Conservation (phyloP, 257 asterid genomes). For the Oldenlandia corymbosa region DNA sequence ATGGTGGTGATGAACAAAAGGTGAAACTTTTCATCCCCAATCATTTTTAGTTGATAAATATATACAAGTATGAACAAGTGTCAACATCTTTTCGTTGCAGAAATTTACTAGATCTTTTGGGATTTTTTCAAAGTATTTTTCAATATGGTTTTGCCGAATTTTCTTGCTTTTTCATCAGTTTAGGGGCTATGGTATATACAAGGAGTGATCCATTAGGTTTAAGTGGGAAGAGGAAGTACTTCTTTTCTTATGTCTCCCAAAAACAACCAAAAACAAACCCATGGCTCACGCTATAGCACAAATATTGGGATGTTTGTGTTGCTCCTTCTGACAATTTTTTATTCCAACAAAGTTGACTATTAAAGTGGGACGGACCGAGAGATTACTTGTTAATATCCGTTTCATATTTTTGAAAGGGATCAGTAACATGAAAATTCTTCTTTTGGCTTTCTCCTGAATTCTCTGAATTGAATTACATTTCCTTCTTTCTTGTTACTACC, state of each 20-base stretch:
- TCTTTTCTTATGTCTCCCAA: too few relatives aligned
- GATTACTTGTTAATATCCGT: too few relatives aligned
- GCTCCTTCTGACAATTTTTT: too few relatives aligned
- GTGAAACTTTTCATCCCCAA: neutral
- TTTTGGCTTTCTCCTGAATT: neutral
- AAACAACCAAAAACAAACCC: neutral
- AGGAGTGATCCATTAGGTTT: neutral
- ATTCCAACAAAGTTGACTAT: too few relatives aligned
- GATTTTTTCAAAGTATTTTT: neutral
- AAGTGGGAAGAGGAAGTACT: neutral
- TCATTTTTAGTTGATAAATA: neutral
- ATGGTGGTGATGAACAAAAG: conserved; percentile 1
- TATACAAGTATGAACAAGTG: too few relatives aligned
- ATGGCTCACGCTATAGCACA: neutral
- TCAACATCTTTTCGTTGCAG: too few relatives aligned
- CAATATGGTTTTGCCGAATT: neutral
- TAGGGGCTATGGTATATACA: too few relatives aligned
- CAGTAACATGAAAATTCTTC: neutral
- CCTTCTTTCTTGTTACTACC: neutral
- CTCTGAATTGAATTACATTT: neutral
- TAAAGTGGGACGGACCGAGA: too few relatives aligned
- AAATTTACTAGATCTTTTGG: too few relatives aligned
- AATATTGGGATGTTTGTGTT: too few relatives aligned
- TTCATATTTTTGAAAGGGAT: neutral
- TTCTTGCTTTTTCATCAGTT: too few relatives aligned